A percentile compares a stretch with the other conserved stretches of the same genome.
phyloP scores from a whole-genome alignment of 1,139 yeast species.

The Lodderomyces pseudojiufengensis region DNA sequence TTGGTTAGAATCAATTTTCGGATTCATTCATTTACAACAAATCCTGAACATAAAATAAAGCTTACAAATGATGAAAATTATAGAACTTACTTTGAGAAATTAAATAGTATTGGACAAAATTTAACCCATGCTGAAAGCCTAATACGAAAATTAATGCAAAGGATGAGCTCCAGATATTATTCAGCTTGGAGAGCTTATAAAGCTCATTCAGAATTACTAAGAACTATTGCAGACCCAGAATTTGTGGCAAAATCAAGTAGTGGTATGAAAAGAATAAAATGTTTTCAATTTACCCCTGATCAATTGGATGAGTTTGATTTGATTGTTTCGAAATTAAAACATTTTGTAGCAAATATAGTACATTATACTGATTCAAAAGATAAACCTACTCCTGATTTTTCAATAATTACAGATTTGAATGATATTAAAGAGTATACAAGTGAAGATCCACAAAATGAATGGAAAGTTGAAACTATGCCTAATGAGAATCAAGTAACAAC shows the following conservation, averaged over 20 bases:
- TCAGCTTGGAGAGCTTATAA: conserved; percentile 47
- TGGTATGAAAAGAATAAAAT: conserved; percentile 10
- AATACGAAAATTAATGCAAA: conserved; percentile 14
- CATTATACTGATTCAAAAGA: conserved; percentile 5
- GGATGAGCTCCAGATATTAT: conserved; percentile 37
- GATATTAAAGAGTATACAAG: not conserved
- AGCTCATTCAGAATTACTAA: conserved; percentile 24
- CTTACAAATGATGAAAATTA: not conserved
- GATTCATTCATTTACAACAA: conserved; percentile 14
- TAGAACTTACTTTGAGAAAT: not conserved
- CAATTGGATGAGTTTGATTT: conserved; percentile 19
- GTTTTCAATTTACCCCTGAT: conserved; percentile 13
- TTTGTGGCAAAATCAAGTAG: conserved; percentile 16
- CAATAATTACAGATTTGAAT: not conserved
- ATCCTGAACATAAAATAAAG: conserved; percentile 1
- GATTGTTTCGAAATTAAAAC: conserved; percentile 12
- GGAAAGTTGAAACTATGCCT: too few relatives aligned
- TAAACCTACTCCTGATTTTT: conserved; percentile 5
- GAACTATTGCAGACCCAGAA: conserved; percentile 17
- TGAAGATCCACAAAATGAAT: too few relatives aligned
- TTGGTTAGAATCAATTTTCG: conserved; percentile 21
- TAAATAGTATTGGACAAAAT: conserved; percentile 9
- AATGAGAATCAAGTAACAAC: too few relatives aligned
- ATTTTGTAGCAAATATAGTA: conserved; percentile 9
- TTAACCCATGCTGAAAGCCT: conserved; percentile 11